Percentiles rank a stretch among this genome's conserved stretches.
These are phyloP conservation scores for Fusarium mexicanum DNA, from an alignment of 2,329 filamentous ascomycete species.

Conservation along the genomic window DNA sequence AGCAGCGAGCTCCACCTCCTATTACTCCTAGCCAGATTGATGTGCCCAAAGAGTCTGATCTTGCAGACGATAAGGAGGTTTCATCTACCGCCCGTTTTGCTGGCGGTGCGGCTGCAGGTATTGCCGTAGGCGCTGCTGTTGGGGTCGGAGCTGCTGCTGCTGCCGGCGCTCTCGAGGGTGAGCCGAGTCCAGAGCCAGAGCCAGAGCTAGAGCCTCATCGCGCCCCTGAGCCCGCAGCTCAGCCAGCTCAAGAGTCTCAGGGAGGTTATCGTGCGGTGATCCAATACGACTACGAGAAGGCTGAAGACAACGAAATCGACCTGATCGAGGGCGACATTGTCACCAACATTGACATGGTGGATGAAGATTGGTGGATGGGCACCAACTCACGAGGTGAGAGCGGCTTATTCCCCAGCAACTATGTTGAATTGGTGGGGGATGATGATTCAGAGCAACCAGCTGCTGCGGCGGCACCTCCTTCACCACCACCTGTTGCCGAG, in stretches of 20 bases:
- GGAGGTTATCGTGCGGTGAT: constrained; percentile 79
- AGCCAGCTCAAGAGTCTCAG: constrained; percentile 40
- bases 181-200: constrained; percentile 30
- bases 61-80: constrained; percentile 70
- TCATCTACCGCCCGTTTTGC: constrained; percentile 69
- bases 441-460: constrained; percentile 59
- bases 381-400: constrained; percentile 85
- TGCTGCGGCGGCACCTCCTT: constrained; percentile 39
- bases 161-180: constrained; percentile 40
- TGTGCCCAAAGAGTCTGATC: constrained; percentile 70
- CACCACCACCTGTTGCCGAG: constrained; percentile 47
- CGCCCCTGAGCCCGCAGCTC: constrained; percentile 16
- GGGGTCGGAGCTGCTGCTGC: constrained; percentile 35
- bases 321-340: constrained; percentile 88
- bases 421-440: constrained; percentile 85
- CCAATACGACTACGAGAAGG: constrained; percentile 97
- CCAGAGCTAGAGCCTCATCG: constrained; percentile 11
- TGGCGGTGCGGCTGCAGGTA: constrained; percentile 61
- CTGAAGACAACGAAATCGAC: constrained; percentile 96
- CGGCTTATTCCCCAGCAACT: constrained; percentile 96
- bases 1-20: constrained; percentile 63
- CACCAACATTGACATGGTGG: constrained; percentile 94
- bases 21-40: constrained; percentile 73
- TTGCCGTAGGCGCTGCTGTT: constrained; percentile 34
- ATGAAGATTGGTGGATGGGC: constrained; percentile 99